Evolutionary conservation across 1,284 basidiomycete species (phyloP).

Genomic region (Fereydounia khargensis): DNA sequence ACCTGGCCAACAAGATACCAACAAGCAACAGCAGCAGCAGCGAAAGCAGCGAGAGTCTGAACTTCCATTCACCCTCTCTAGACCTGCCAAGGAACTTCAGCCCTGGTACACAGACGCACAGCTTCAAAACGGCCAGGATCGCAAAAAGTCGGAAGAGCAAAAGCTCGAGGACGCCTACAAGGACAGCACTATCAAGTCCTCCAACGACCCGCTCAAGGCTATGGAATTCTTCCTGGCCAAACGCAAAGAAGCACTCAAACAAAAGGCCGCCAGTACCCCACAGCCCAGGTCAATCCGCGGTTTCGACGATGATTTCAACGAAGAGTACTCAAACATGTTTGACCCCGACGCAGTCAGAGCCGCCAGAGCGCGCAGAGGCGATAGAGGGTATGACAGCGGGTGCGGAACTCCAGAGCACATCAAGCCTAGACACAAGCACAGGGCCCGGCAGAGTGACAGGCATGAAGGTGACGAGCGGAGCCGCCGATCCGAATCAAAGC

Average conservation of each 20-base stretch:
- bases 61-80: too few species aligned
- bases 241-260: slow-evolving; percentile 13
- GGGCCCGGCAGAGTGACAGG: background rate
- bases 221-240: slow-evolving; percentile 26
- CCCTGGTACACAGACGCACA: slow-evolving; percentile 43
- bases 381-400: too few species aligned
- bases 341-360: slow-evolving; percentile 26
- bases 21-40: slow-evolving; percentile 39
- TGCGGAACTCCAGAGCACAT: background rate
- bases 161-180: slow-evolving; percentile 33
- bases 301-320: background rate
- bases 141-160: slow-evolving; percentile 33
- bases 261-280: background rate
- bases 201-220: slow-evolving; percentile 40
- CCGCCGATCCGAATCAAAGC: too few species aligned
- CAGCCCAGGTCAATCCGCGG: background rate
- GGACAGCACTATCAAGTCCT: slow-evolving; percentile 28
- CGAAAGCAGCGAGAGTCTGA: slow-evolving; percentile 25
- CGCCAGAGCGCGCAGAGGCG: slow-evolving; percentile 2
- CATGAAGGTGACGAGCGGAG: background rate
- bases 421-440: background rate
- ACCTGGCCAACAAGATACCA: too few species aligned
- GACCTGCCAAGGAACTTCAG: too few species aligned
- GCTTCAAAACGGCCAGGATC: slow-evolving; percentile 30
- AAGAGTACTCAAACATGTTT: slow-evolving; percentile 11